phyloP scores from a whole-genome alignment of 768 basidiomycete genomes.

The Pisolithus sp. region DNA sequence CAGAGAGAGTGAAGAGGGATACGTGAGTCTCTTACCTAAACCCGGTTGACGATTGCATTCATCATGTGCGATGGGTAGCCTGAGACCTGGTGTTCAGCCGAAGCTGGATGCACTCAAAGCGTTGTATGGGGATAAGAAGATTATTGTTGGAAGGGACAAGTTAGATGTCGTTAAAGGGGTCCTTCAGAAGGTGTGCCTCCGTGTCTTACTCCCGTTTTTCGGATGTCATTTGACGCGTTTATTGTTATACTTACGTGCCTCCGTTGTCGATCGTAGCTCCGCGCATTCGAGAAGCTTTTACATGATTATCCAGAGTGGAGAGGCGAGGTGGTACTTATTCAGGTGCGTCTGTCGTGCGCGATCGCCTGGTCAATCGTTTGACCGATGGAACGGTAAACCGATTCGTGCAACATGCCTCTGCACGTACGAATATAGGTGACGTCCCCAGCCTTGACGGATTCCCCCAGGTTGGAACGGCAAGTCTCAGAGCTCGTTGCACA shows the following conservation, averaged over 20 bases:
- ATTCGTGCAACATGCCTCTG: conserved; percentile 26
- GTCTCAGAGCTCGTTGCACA: conserved; percentile 90
- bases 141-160: conserved; percentile 96
- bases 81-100: conserved; percentile 78
- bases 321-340: conserved; percentile 76
- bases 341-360: conserved; percentile 1
- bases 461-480: conserved; percentile 88
- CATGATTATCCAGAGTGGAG: conserved; percentile 94
- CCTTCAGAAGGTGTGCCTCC: conserved; percentile 69
- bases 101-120: conserved; percentile 79
- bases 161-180: conserved; percentile 98
- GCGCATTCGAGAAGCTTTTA: conserved; percentile 91
- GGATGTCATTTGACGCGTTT: background rate
- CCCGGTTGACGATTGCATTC: too few species aligned
- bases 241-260: background rate
- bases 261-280: conserved; percentile 45
- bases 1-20: conserved; percentile 80
- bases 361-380: too few species aligned
- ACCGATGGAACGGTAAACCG: conserved; percentile 22
- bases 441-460: conserved; percentile 86
- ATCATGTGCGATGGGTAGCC: conserved; percentile 27
- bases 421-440: conserved; percentile 56
- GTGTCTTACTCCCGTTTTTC: background rate
- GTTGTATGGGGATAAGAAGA: conserved; percentile 95
- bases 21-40: conserved; percentile 38